These are phyloP conservation scores for Aspergillus jensenii DNA, from an alignment of 2,329 filamentous ascomycete genomes.

Conservation along the genomic window DNA sequence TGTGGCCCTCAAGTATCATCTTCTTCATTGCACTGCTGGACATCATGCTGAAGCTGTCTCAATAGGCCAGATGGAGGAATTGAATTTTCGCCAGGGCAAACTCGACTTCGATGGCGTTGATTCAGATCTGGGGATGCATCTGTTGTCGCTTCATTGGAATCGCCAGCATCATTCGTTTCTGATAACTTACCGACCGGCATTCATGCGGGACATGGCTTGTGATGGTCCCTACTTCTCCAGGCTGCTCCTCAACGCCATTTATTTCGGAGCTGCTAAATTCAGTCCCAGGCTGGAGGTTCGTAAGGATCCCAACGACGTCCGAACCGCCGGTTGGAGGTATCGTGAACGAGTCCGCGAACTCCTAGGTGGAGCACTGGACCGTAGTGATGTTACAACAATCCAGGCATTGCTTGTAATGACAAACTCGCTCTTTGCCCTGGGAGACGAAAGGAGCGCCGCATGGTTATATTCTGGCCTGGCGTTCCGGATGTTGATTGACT, in stretches of 20 bases:
- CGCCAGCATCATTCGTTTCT: conserved; percentile 52
- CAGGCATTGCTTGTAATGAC: conserved; percentile 55
- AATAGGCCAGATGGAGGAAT: conserved; percentile 49
- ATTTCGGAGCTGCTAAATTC: conserved; percentile 48
- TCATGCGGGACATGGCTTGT: conserved; percentile 15
- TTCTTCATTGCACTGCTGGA: background rate
- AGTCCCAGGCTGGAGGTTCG: conserved; percentile 48
- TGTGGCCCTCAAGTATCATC: background rate
- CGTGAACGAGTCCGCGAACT: conserved; percentile 49
- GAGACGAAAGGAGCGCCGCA: conserved; percentile 48
- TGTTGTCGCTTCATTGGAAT: conserved; percentile 55
- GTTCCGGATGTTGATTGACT: conserved; percentile 54
- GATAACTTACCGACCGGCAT: conserved; percentile 30
- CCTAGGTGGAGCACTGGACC: conserved; percentile 48
- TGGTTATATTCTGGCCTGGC: conserved; percentile 56
- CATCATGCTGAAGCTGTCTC: background rate
- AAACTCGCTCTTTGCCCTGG: conserved; percentile 51
- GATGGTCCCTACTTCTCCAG: conserved; percentile 53
- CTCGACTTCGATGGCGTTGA: conserved; percentile 57
- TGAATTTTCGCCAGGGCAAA: conserved; percentile 45
- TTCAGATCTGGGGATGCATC: conserved; percentile 52
- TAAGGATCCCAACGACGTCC: conserved; percentile 45
- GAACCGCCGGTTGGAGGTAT: conserved; percentile 52
- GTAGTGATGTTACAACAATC: conserved; percentile 55
- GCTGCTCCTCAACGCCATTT: conserved; percentile 54